Conservation (phyloP, 2,329 filamentous ascomycete genomes). For the Tolypocladium tundrense region DNA sequence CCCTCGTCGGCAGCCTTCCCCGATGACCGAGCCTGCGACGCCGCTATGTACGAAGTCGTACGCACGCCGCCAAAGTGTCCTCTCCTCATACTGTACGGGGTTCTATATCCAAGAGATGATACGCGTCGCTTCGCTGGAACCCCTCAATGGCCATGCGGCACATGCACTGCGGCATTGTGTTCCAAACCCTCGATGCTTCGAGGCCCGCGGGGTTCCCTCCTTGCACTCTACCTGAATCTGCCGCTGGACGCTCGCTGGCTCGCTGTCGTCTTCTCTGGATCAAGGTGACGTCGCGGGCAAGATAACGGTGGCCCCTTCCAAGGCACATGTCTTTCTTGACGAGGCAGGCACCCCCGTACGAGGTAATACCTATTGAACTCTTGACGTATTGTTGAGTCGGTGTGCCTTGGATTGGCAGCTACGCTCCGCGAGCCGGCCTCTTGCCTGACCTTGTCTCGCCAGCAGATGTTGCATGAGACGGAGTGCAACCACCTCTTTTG, state of each 20-base stretch:
- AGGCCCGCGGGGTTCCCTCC: not conserved
- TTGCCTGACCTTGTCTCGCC: not conserved
- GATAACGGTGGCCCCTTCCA: not conserved
- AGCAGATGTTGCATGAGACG: not conserved
- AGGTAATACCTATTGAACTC: not conserved
- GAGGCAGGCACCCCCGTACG: not conserved
- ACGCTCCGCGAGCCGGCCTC: not conserved
- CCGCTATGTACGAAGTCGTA: not conserved
- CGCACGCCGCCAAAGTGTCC: not conserved
- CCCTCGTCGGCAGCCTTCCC: not conserved
- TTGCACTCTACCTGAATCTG: not conserved
- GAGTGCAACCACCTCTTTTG: not conserved
- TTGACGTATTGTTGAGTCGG: not conserved
- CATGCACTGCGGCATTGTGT: not conserved
- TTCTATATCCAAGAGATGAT: not conserved
- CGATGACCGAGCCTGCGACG: not conserved
- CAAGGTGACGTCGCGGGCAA: not conserved
- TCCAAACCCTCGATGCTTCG: not conserved
- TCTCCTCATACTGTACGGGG: not conserved
- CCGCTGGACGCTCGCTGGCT: not conserved
- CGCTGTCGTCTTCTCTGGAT: not conserved
- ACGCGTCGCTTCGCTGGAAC: not conserved
- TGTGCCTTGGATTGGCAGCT: not conserved
- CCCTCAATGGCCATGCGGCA: not conserved
- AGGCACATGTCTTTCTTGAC: not conserved